Percentiles rank a stretch among this genome's conserved stretches.
phyloP scores from a whole-genome alignment of 2,329 filamentous ascomycete genomes.

The Cordyceps tenuipes region DNA sequence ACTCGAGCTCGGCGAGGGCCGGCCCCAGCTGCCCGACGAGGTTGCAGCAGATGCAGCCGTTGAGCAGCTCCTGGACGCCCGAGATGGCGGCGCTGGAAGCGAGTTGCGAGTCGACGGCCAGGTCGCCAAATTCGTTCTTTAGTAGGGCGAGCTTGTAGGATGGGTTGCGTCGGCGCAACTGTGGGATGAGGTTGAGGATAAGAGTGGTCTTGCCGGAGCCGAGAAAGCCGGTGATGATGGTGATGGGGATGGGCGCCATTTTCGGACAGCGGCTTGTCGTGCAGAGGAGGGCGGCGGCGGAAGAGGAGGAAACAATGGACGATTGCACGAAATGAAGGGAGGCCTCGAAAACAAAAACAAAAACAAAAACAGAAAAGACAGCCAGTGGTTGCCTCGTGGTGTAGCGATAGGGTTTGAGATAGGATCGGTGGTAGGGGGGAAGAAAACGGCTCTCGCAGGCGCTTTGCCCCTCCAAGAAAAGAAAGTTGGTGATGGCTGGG shows the following conservation, averaged over 20 bases:
- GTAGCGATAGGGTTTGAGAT: neutral
- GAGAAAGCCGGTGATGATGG: conserved; percentile 91
- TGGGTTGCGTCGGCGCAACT: conserved; percentile 65
- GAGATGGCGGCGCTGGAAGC: conserved; percentile 75
- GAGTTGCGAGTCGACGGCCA: conserved; percentile 88
- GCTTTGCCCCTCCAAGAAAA: conserved; percentile 8
- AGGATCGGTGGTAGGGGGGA: neutral
- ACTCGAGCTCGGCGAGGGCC: conserved; percentile 62
- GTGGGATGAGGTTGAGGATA: conserved; percentile 86
- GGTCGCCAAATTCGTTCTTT: conserved; percentile 96
- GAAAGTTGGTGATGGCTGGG: conserved; percentile 5
- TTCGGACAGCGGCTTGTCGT: conserved; percentile 9
- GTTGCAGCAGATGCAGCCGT: conserved; percentile 98
- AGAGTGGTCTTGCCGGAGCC: conserved; percentile 95
- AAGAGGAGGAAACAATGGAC: neutral
- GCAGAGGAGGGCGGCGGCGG: neutral
- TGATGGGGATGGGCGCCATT: conserved; percentile 74
- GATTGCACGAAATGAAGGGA: neutral
- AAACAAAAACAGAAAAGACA: no score
- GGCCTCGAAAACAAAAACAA: neutral
- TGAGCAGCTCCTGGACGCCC: conserved; percentile 85
- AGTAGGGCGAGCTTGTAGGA: conserved; percentile 83
- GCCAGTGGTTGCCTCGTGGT: neutral
- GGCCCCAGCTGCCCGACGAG: conserved; percentile 83
- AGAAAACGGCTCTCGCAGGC: neutral